Evolutionary conservation across 2,329 filamentous ascomycete genomes (phyloP).

Genomic region (Ceratocystis harringtonii): DNA sequence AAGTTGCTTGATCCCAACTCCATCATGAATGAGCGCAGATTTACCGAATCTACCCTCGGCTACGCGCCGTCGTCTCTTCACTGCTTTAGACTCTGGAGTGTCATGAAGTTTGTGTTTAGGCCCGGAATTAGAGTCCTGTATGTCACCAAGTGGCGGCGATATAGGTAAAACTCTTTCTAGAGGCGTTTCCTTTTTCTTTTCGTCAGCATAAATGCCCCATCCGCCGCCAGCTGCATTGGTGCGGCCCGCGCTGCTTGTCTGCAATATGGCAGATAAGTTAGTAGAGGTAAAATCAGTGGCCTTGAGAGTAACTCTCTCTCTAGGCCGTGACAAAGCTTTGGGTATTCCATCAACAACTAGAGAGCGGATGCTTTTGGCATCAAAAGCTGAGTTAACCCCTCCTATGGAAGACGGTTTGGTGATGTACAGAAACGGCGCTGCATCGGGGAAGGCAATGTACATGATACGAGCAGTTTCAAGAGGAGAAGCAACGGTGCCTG

Average conservation of each 20-base stretch:
- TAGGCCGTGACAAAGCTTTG: constrained; percentile 62
- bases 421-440: constrained; percentile 59
- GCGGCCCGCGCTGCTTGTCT: constrained; percentile 52
- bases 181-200: constrained; percentile 38
- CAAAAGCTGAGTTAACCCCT: constrained; percentile 28
- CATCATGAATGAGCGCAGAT: constrained; percentile 39
- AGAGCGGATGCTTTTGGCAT: constrained; percentile 49
- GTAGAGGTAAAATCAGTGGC: constrained; percentile 54
- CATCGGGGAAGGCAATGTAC: constrained; percentile 70
- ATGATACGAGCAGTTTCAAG: constrained; percentile 46
- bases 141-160: constrained; percentile 24
- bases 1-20: constrained; percentile 45
- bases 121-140: constrained; percentile 1
- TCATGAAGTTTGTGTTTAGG: background rate
- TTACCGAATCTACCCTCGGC: constrained; percentile 58
- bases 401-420: constrained; percentile 36
- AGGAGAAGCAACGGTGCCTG: background rate
- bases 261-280: constrained; percentile 54
- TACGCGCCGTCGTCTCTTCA: constrained; percentile 45
- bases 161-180: constrained; percentile 37
- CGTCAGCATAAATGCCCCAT: constrained; percentile 64
- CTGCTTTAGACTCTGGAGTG: constrained; percentile 20
- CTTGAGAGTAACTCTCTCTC: constrained; percentile 55
- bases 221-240: constrained; percentile 60
- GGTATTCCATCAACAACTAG: constrained; percentile 67